These are phyloP conservation scores for Phytophthora cajani DNA, from an alignment of 352 stramenopile species.

Conservation along the genomic window DNA sequence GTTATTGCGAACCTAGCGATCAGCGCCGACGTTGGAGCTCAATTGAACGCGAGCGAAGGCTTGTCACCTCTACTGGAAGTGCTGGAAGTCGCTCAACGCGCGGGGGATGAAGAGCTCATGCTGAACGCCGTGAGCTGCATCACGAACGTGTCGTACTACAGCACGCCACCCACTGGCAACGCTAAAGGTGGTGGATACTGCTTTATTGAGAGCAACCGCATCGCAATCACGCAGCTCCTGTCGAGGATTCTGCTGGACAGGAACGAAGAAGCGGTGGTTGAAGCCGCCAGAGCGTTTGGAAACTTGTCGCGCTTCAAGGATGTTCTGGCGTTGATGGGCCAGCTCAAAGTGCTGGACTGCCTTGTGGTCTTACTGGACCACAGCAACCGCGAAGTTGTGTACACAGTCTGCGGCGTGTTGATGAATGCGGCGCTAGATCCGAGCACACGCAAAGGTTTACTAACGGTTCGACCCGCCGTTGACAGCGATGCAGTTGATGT, in stretches of 20 bases:
- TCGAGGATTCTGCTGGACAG: slow-evolving; percentile 62
- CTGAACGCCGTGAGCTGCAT: slow-evolving; percentile 89
- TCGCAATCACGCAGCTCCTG: slow-evolving; percentile 49
- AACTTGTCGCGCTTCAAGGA: slow-evolving; percentile 85
- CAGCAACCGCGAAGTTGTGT: slow-evolving; percentile 80
- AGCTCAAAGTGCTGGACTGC: slow-evolving; percentile 68
- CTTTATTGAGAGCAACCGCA: slow-evolving; percentile 57
- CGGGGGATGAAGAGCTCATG: slow-evolving; percentile 81
- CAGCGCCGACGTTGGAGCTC: slow-evolving; percentile 62
- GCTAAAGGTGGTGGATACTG: slow-evolving; percentile 6
- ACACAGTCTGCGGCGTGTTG: slow-evolving; percentile 78
- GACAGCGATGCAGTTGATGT: slow-evolving; percentile 43
- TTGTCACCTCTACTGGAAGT: slow-evolving; percentile 54
- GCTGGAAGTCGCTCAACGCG: slow-evolving; percentile 42
- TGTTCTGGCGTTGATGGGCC: slow-evolving; percentile 58
- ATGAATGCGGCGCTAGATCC: slow-evolving; percentile 84
- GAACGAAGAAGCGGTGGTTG: slow-evolving; percentile 87
- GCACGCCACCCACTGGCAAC: slow-evolving; percentile 10
- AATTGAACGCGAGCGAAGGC: slow-evolving; percentile 43
- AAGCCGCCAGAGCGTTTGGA: slow-evolving; percentile 84
- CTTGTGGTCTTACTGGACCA: slow-evolving; percentile 83
- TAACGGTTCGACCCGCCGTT: slow-evolving; percentile 35
- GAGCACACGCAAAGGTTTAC: slow-evolving; percentile 39
- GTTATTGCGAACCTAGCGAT: slow-evolving; percentile 87
- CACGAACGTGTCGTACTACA: slow-evolving; percentile 90